Conservation (phyloP, 805 yeast species). For the Pichia heedii region DNA sequence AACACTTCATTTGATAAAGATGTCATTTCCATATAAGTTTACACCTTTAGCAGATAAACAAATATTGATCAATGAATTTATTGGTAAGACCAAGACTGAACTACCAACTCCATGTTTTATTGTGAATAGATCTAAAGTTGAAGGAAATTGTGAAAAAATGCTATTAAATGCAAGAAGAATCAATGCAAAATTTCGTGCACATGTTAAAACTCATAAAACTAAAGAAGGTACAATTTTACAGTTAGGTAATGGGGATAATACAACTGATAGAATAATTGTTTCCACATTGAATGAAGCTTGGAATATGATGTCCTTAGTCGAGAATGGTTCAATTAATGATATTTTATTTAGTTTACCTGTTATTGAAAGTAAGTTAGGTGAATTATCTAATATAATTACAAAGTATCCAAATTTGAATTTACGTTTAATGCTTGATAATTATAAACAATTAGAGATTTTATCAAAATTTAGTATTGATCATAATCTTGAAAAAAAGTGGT, state of each 20-base stretch:
- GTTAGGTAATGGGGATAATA: constrained; percentile 38
- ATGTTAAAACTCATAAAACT: constrained; percentile 69
- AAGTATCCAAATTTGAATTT: constrained; percentile 29
- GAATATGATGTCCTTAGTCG: constrained; percentile 34
- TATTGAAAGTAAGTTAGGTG: constrained; percentile 38
- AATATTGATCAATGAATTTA: constrained; percentile 20
- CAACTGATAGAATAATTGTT: constrained; percentile 46
- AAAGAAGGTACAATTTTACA: constrained; percentile 49
- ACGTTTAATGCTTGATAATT: constrained; percentile 52
- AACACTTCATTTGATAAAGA: background rate
- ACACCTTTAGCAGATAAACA: constrained; percentile 19
- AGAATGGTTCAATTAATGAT: constrained; percentile 27
- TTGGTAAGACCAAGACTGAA: constrained; percentile 36
- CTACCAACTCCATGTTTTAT: constrained; percentile 51
- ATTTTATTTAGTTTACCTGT: constrained; percentile 54
- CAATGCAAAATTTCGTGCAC: constrained; percentile 45
- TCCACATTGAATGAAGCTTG: constrained; percentile 65
- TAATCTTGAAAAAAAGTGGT: constrained; percentile 38
- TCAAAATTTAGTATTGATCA: constrained; percentile 25
- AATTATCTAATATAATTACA: constrained; percentile 35
- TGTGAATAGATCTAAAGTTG: constrained; percentile 34
- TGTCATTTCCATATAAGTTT: constrained; percentile 28
- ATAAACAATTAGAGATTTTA: constrained; percentile 45
- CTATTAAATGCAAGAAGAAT: constrained; percentile 33
- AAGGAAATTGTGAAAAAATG: constrained; percentile 42